Conservation (phyloP, 352 stramenopile species). For the Pythium volutum region DNA sequence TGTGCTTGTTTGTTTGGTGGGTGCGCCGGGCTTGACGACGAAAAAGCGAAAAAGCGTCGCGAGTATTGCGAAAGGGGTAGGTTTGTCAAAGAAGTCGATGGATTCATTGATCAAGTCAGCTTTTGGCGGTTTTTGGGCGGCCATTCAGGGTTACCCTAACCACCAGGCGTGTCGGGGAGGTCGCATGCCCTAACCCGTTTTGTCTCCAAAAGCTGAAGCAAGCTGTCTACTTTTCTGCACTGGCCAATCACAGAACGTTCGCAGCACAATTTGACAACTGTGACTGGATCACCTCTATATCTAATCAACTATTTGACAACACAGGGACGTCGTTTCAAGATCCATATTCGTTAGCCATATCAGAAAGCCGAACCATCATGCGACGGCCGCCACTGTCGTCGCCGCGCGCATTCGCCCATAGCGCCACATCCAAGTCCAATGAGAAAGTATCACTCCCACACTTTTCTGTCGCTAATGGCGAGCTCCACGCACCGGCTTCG, state of each 20-base stretch:
- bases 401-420: not conserved
- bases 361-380: not conserved
- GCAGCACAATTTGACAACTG: not conserved
- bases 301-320: not conserved
- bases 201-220: too few species aligned
- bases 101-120: slow-evolving; percentile 1
- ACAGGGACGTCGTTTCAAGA: slow-evolving; percentile 5
- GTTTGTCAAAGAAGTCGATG: too few species aligned
- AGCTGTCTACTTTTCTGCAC: not conserved
- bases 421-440: not conserved
- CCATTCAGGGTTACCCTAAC: too few species aligned
- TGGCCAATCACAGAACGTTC: not conserved
- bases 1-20: too few species aligned
- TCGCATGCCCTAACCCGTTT: not conserved
- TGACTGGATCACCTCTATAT: slow-evolving; percentile 6
- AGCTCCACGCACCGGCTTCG: not conserved
- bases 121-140: too few species aligned
- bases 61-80: too few species aligned
- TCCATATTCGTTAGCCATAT: not conserved
- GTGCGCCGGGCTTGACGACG: too few species aligned
- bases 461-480: slow-evolving; percentile 2
- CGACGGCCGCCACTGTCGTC: not conserved
- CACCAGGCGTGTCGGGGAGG: not conserved
- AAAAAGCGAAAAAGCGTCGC: too few species aligned
- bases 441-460: not conserved